Conservation (phyloP, 176 grass and related monocot species). For the Paspalum notatum region DNA sequence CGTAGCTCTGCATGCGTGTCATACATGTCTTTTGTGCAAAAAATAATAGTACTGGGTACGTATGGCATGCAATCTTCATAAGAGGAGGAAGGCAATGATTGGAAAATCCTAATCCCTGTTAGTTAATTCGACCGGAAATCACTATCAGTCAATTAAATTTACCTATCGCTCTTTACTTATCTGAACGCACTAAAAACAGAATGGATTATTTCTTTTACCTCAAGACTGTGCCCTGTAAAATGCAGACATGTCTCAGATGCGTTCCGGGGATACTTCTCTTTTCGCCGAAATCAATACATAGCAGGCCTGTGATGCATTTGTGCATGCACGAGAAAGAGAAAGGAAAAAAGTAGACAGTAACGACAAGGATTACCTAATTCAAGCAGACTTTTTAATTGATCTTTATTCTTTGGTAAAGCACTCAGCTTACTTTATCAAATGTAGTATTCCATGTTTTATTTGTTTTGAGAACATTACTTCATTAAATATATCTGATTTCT, state of each 20-base stretch:
- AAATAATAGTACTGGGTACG: neutral
- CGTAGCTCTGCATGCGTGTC: neutral
- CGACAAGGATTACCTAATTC: slow-evolving; percentile 36
- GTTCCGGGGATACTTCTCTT: neutral
- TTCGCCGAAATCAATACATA: slow-evolving; percentile 36
- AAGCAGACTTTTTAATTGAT: slow-evolving; percentile 16
- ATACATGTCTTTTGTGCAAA: slow-evolving; percentile 27
- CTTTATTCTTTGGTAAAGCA: slow-evolving; percentile 28
- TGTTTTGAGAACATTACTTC: neutral
- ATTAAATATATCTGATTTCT: neutral
- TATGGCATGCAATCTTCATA: slow-evolving; percentile 12
- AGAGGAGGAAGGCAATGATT: slow-evolving; percentile 33
- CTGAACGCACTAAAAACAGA: slow-evolving; percentile 36
- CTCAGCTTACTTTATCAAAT: slow-evolving; percentile 37
- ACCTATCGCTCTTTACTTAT: slow-evolving; percentile 15
- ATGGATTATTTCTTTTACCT: slow-evolving; percentile 13
- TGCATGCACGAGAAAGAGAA: neutral
- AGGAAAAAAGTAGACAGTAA: neutral
- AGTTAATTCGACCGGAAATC: slow-evolving; percentile 26
- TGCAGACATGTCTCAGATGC: slow-evolving; percentile 10
- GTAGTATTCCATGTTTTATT: neutral
- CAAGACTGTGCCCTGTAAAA: slow-evolving; percentile 20
- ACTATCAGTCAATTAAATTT: slow-evolving; percentile 35
- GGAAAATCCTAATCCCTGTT: neutral
- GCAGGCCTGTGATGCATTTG: neutral